Percentiles rank a stretch among this genome's conserved stretches.
These are phyloP conservation scores for Asterella californica DNA, from an alignment of 225 moss, liverwort and hornwort genomes.

Conservation along the genomic window DNA sequence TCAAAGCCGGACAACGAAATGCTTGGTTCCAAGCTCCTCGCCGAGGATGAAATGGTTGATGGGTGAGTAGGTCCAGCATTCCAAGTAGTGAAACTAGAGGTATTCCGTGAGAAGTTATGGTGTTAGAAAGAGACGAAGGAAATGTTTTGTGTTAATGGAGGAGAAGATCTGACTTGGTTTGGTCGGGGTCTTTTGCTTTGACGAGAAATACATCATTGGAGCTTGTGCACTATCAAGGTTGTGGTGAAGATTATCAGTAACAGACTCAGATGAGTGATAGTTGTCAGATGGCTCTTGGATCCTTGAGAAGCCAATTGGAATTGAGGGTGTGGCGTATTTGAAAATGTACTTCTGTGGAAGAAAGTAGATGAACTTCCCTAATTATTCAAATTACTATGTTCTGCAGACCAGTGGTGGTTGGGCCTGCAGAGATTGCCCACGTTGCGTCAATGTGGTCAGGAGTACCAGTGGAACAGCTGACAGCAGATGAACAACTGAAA, in stretches of 20 bases:
- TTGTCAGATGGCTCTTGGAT: too few species aligned
- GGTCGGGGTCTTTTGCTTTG: too few species aligned
- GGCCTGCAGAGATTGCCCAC: constrained; percentile 91
- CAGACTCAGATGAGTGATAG: too few species aligned
- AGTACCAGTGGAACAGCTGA: constrained; percentile 83
- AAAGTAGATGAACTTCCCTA: not conserved
- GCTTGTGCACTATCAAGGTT: too few species aligned
- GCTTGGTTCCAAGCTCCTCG: constrained; percentile 58
- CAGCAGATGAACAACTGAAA: constrained; percentile 81
- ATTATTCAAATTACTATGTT: too few species aligned
- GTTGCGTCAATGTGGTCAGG: constrained; percentile 98
- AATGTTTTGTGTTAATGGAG: not conserved
- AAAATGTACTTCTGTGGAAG: not conserved
- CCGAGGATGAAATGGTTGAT: constrained; percentile 83
- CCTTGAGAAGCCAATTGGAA: not conserved
- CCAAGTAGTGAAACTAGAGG: not conserved
- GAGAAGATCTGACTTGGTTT: not conserved
- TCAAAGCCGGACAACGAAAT: constrained; percentile 51
- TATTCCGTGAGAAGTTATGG: too few species aligned
- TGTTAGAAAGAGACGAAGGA: too few species aligned
- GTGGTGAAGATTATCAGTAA: too few species aligned
- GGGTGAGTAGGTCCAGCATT: constrained; percentile 41
- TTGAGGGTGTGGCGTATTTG: not conserved
- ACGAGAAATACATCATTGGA: too few species aligned
- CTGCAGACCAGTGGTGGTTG: constrained; percentile 86